A percentile compares a stretch with the other conserved stretches of the same genome.
These are phyloP conservation scores for Solanum habrochaites DNA, from an alignment of 257 asterid species.

Conservation along the genomic window DNA sequence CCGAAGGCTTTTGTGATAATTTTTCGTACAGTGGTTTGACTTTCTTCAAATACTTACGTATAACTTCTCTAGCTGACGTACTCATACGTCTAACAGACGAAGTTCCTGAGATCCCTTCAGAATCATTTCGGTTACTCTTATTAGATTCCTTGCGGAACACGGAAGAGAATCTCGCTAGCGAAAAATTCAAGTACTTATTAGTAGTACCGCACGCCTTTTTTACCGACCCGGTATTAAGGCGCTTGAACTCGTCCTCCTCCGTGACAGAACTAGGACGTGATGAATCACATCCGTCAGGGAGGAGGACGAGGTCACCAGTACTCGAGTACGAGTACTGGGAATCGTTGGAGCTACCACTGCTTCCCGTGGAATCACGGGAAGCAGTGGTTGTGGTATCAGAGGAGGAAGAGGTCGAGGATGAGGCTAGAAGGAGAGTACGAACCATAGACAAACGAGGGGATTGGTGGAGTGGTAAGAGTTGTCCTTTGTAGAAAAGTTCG, in stretches of 20 bases:
- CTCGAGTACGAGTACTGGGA: slow-evolving; percentile 37
- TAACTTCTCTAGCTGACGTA: slow-evolving; percentile 52
- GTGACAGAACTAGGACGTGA: slow-evolving; percentile 67
- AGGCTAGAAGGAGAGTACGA: slow-evolving; percentile 56
- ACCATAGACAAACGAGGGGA: slow-evolving; percentile 80
- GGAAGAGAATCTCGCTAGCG: slow-evolving; percentile 63
- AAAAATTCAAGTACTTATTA: slow-evolving; percentile 32
- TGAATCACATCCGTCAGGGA: slow-evolving; percentile 42
- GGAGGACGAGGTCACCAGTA: slow-evolving; percentile 19
- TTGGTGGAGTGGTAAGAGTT: slow-evolving; percentile 79
- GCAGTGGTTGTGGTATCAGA: slow-evolving; percentile 73
- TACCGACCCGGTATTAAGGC: slow-evolving; percentile 8
- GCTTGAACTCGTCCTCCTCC: slow-evolving; percentile 52
- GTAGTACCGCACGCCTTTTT: neutral
- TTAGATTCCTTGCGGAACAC: slow-evolving; percentile 51
- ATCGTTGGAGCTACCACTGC: slow-evolving; percentile 28
- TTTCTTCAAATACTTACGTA: slow-evolving; percentile 57
- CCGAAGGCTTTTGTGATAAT: slow-evolving; percentile 44
- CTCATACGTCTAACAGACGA: slow-evolving; percentile 45
- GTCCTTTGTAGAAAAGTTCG: slow-evolving; percentile 92
- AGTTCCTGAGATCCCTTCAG: neutral
- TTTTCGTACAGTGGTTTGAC: slow-evolving; percentile 74
- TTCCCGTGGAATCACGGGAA: slow-evolving; percentile 56
- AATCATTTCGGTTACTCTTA: neutral
- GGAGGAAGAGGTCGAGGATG: slow-evolving; percentile 66